Conservation (phyloP, 2,329 filamentous ascomycete species). For the Colletotrichum liriopes region DNA sequence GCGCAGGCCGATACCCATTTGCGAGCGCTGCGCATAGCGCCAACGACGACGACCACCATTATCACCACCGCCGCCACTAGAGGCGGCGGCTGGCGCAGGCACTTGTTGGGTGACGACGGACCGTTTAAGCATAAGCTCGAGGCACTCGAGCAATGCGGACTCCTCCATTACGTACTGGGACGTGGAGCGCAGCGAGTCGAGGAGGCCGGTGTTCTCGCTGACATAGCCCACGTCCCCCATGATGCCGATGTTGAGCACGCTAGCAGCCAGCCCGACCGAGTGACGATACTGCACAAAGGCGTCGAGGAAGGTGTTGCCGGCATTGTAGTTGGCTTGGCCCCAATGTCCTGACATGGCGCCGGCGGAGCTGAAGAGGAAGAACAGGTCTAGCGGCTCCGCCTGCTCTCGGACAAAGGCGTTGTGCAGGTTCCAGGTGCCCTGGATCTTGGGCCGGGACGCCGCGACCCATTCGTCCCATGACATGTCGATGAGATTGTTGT, state of each 20-base stretch:
- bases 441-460: slow-evolving; percentile 56
- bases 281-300: slow-evolving; percentile 56
- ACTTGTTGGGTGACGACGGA: neutral
- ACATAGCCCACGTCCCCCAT: slow-evolving; percentile 57
- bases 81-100: slow-evolving; percentile 2
- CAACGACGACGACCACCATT: slow-evolving; percentile 28
- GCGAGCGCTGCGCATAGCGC: slow-evolving; percentile 8
- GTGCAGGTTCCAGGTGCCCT: slow-evolving; percentile 61
- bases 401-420: slow-evolving; percentile 25
- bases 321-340: slow-evolving; percentile 57
- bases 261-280: slow-evolving; percentile 53
- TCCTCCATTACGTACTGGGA: slow-evolving; percentile 37
- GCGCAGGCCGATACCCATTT: slow-evolving; percentile 22
- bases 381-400: slow-evolving; percentile 52
- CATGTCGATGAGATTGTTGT: slow-evolving; percentile 50
- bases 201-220: slow-evolving; percentile 35
- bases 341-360: slow-evolving; percentile 51
- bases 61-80: slow-evolving; percentile 9
- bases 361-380: slow-evolving; percentile 54
- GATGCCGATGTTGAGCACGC: slow-evolving; percentile 56
- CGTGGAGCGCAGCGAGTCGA: slow-evolving; percentile 18
- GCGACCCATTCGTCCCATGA: slow-evolving; percentile 52
- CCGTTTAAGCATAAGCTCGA: neutral
- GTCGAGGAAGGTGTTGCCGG: slow-evolving; percentile 59
- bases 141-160: slow-evolving; percentile 35